phyloP scores from a whole-genome alignment of 257 asterid species.

The Nicotiana sylvestris region DNA sequence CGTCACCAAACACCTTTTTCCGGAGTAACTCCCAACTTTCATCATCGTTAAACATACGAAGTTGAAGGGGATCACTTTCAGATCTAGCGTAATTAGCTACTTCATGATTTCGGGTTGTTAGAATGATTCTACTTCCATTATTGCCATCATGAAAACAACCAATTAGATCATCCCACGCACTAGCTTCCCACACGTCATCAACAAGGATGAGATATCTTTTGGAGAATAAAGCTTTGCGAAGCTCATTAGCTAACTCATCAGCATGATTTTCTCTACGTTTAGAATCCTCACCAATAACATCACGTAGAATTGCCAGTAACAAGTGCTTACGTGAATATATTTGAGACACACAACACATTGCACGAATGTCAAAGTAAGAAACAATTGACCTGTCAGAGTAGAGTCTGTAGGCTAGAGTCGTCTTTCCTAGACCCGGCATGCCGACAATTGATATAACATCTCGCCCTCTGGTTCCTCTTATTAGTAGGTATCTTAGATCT shows the following conservation, averaged over 20 bases:
- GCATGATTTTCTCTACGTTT: not conserved
- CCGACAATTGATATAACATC: conserved; percentile 1
- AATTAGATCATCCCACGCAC: conserved; percentile 2
- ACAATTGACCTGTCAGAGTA: not conserved
- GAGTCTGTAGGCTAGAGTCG: conserved; percentile 14
- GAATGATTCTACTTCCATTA: conserved; percentile 10
- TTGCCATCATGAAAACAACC: not conserved
- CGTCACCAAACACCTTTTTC: not conserved
- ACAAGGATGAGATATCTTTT: conserved; percentile 6
- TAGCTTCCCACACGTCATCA: conserved; percentile 10
- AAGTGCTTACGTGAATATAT: not conserved
- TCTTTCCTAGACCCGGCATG: conserved; percentile 10
- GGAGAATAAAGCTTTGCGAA: not conserved
- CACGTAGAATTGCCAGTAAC: not conserved
- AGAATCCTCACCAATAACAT: not conserved
- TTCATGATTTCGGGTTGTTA: not conserved
- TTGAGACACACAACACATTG: conserved; percentile 7
- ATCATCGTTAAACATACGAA: not conserved
- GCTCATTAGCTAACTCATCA: not conserved
- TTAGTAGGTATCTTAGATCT: not conserved
- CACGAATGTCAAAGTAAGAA: not conserved
- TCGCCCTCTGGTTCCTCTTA: not conserved
- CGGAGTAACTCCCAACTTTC: conserved; percentile 15
- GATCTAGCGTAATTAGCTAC: not conserved
- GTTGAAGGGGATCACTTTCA: not conserved